These are phyloP conservation scores for Solanum gandarillasii DNA, from an alignment of 257 asterid genomes.

Conservation along the genomic window DNA sequence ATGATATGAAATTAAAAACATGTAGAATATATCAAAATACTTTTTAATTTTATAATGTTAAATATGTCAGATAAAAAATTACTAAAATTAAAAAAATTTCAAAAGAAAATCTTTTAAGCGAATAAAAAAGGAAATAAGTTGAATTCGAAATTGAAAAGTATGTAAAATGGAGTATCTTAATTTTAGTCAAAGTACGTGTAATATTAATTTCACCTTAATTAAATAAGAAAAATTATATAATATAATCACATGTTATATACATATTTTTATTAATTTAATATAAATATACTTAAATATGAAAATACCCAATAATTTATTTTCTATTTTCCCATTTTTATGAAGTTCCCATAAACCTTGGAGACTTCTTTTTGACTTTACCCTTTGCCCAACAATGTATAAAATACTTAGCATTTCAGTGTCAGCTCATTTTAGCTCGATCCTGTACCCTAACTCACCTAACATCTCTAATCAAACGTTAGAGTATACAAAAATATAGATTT, in stretches of 20 bases:
- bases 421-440: conserved; percentile 14
- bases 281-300: neutral
- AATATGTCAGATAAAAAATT: no score
- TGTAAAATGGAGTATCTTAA: neutral
- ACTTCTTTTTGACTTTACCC: neutral
- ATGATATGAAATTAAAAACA: no score
- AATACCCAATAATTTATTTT: neutral
- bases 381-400: neutral
- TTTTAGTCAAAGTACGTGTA: neutral
- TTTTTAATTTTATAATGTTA: no score
- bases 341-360: neutral
- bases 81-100: no score
- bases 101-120: neutral
- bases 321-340: neutral
- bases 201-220: neutral
- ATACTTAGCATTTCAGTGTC: neutral
- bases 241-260: no score
- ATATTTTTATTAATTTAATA: neutral
- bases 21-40: no score
- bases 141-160: neutral
- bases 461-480: conserved; percentile 6
- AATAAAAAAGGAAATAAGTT: neutral
- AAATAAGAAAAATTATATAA: neutral
- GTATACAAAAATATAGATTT: neutral
- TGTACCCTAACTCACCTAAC: neutral